phyloP scores from a whole-genome alignment of 805 yeast species.

The Hanseniaspora osmophila region DNA sequence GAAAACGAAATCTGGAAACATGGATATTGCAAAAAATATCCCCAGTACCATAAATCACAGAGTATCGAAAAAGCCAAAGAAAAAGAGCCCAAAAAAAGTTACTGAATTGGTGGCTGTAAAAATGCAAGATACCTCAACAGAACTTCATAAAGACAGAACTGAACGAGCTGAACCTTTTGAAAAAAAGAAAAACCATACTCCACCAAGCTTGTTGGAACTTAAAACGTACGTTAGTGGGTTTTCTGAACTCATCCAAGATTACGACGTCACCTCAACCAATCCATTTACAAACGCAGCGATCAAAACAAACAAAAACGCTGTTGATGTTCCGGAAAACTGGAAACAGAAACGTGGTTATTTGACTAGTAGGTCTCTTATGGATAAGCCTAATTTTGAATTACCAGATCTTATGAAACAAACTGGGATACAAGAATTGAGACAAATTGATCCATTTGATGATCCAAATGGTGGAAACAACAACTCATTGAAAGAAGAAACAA shows the following conservation, averaged over 20 bases:
- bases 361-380: constrained; percentile 49
- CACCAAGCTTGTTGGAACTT: constrained; percentile 52
- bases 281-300: constrained; percentile 53
- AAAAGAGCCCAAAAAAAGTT: neutral
- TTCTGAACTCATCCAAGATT: constrained; percentile 64
- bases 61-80: neutral
- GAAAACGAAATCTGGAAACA: too few relatives aligned
- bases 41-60: constrained; percentile 2
- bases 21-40: constrained; percentile 1
- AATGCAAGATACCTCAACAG: neutral
- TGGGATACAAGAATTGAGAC: constrained; percentile 79
- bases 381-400: constrained; percentile 56
- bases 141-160: neutral
- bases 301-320: constrained; percentile 49
- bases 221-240: constrained; percentile 34
- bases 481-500: constrained; percentile 47
- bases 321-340: constrained; percentile 83
- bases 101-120: neutral
- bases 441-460: constrained; percentile 23
- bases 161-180: neutral
- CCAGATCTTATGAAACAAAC: constrained; percentile 71
- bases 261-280: constrained; percentile 71
- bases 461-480: constrained; percentile 4
- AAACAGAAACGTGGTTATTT: constrained; percentile 60
- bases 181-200: constrained; percentile 10